Conservation (phyloP, 306 rosid genomes). For the Vachellia collinsii region DNA sequence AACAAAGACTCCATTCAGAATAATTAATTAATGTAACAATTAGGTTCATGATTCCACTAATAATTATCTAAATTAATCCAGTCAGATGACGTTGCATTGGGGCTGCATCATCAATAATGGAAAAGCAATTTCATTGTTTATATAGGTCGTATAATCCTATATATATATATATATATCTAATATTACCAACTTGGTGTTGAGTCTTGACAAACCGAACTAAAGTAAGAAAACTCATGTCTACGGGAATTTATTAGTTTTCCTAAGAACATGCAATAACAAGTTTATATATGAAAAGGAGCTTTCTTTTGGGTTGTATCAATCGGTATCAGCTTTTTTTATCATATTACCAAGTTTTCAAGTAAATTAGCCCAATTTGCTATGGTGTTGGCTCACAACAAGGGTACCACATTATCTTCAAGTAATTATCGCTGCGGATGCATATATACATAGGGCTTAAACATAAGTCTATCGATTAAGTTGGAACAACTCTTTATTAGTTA, state of each 20-base stretch:
- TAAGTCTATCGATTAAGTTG: too few species aligned
- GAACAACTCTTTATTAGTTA: too few species aligned
- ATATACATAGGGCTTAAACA: too few species aligned
- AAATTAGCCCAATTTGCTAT: too few species aligned
- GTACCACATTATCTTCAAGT: too few species aligned
- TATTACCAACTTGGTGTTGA: background rate
- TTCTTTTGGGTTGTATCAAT: background rate
- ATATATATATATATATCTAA: background rate
- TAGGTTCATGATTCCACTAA: background rate
- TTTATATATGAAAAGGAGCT: background rate
- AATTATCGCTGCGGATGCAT: too few species aligned
- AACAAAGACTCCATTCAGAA: background rate
- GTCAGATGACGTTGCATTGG: background rate
- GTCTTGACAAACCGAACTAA: background rate
- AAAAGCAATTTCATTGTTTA: background rate
- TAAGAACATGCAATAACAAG: background rate
- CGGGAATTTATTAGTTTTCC: background rate
- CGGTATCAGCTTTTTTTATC: too few species aligned
- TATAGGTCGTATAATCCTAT: background rate
- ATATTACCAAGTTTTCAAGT: too few species aligned
- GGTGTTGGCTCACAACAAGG: too few species aligned
- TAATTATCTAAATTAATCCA: background rate
- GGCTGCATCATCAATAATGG: background rate
- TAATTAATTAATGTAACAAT: background rate
- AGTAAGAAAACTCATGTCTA: background rate